Conservation (phyloP, 2,329 filamentous ascomycete species). For the Fusarium circinatum region DNA sequence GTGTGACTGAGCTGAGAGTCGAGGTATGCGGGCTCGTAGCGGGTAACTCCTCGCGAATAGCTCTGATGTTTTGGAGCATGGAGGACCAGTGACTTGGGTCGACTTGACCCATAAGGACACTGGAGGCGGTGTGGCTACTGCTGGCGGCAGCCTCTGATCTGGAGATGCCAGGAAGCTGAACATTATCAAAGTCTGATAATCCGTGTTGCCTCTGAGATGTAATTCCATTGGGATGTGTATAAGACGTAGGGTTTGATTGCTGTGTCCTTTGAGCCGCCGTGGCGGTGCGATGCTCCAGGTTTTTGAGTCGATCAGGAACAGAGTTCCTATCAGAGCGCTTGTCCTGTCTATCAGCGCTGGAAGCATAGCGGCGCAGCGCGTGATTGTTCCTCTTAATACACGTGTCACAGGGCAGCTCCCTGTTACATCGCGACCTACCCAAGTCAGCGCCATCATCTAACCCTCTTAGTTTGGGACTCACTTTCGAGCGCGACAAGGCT, state of each 20-base stretch:
- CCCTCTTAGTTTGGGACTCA: neutral
- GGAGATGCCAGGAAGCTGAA: accelerated
- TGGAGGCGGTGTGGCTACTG: accelerated
- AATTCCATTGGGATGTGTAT: accelerated
- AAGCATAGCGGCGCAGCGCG: slow-evolving; percentile 44
- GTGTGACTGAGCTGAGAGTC: accelerated
- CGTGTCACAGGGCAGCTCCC: slow-evolving; percentile 45
- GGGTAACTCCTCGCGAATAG: slow-evolving; percentile 46
- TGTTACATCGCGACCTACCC: slow-evolving; percentile 48
- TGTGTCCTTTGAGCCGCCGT: slow-evolving; percentile 12
- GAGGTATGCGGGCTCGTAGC: neutral
- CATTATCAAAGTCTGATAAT: accelerated
- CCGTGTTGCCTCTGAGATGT: accelerated
- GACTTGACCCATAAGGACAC: slow-evolving; percentile 27
- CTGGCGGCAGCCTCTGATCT: no score
- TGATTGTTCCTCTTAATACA: slow-evolving; percentile 43
- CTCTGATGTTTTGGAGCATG: slow-evolving; percentile 49
- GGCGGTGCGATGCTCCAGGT: slow-evolving; percentile 43
- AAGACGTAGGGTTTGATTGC: neutral
- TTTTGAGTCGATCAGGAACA: slow-evolving; percentile 43
- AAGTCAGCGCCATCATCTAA: neutral
- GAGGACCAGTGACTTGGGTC: slow-evolving; percentile 50
- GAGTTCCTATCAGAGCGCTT: neutral
- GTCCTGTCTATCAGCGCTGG: slow-evolving; percentile 41
- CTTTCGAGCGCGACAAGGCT: slow-evolving; percentile 49